phyloP scores from a whole-genome alignment of 345 rosid genomes.

The Sonneratia alba region DNA sequence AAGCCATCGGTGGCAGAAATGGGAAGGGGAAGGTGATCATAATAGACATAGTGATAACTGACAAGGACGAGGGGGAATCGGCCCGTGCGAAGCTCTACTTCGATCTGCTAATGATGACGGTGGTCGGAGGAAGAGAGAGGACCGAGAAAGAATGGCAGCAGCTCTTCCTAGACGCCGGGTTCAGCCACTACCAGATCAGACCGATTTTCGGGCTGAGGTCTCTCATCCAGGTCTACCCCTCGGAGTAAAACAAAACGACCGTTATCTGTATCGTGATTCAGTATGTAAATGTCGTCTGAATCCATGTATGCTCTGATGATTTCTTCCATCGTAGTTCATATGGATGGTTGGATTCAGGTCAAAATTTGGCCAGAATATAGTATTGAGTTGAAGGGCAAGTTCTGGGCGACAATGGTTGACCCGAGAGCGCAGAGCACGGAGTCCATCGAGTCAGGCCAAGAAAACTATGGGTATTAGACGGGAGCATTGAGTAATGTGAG shows the following conservation, averaged over 20 bases:
- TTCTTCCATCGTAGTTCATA: too few relatives aligned
- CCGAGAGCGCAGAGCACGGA: too few relatives aligned
- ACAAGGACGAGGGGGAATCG: constrained; percentile 9
- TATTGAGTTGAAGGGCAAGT: too few relatives aligned
- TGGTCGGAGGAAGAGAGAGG: constrained; percentile 22
- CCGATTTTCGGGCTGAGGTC: constrained; percentile 27
- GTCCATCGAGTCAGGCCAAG: too few relatives aligned
- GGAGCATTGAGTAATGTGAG: too few relatives aligned
- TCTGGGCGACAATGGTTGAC: too few relatives aligned
- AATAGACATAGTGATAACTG: constrained; percentile 14
- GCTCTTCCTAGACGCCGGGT: constrained; percentile 24
- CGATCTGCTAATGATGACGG: constrained; percentile 33
- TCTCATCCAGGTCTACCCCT: constrained; percentile 30
- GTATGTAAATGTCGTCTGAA: too few relatives aligned
- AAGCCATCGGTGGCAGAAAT: constrained; percentile 14
- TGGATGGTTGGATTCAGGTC: too few relatives aligned
- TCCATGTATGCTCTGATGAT: too few relatives aligned
- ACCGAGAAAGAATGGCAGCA: constrained; percentile 23
- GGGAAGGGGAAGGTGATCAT: constrained; percentile 16
- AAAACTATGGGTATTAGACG: too few relatives aligned
- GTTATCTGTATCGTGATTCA: too few relatives aligned
- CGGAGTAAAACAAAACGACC: neutral
- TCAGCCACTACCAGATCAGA: constrained; percentile 20
- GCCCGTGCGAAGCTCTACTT: constrained; percentile 26
- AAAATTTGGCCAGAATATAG: too few relatives aligned